A percentile compares a stretch with the other conserved stretches of the same genome.
These are phyloP conservation scores for Tuber indicum DNA, from an alignment of 495 filamentous ascomycete species.

Conservation along the genomic window DNA sequence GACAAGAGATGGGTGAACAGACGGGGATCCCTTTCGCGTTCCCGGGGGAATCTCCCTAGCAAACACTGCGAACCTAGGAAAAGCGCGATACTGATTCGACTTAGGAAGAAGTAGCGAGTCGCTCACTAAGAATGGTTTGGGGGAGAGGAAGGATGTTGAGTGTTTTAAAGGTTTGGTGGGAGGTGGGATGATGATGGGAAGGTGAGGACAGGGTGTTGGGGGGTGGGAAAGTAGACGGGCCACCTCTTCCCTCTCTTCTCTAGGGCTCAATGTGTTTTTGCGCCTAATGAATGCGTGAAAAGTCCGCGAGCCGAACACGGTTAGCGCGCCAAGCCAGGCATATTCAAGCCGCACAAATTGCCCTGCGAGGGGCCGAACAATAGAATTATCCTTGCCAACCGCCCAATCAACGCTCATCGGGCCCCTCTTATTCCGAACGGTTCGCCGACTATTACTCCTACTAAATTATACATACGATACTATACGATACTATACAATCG, in stretches of 20 bases:
- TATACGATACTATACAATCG: too few relatives aligned
- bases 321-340: not conserved
- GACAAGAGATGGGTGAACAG: not conserved
- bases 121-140: not conserved
- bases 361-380: not conserved
- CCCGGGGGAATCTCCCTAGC: not conserved
- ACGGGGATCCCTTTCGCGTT: slow-evolving; percentile 37
- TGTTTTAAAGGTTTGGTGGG: not conserved
- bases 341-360: not conserved
- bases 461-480: too few relatives aligned
- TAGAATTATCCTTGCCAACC: not conserved
- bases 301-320: not conserved
- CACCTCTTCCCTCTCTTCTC: not conserved
- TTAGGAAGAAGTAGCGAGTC: not conserved
- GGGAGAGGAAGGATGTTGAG: not conserved
- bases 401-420: not conserved
- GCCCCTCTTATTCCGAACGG: not conserved
- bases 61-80: not conserved
- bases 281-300: not conserved
- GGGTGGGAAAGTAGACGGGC: not conserved
- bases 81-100: not conserved
- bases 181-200: slow-evolving; percentile 4
- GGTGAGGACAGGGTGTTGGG: not conserved
- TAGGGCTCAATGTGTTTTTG: not conserved
- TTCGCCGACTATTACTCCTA: not conserved